Base-by-base conservation (phyloP, 768 basidiomycete species). In the Calvatia gigantea region DNA sequence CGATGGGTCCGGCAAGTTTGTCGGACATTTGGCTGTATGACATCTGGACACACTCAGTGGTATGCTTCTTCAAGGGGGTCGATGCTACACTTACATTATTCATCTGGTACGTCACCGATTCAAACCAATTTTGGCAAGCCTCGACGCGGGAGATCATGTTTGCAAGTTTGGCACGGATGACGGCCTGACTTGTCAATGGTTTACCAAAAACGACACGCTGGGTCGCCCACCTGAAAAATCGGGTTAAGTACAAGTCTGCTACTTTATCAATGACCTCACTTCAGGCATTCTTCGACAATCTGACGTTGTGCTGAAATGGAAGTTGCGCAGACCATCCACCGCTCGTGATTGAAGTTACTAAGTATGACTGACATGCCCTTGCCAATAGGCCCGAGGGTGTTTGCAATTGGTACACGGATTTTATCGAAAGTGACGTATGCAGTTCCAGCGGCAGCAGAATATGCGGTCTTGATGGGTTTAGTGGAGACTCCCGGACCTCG, bases 171-270 rank as follows among this genome's bases (percentile, higher is more conserved):
- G 87, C 74, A 15, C 95, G 83, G 60, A 98, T 89, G 62, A 97
- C 94, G 6, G 95, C 80, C 65, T 95, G 91, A 25, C 84, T 74
- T 52, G 80, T 80, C 52, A 94, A 75, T 17, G 90, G 89, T 67
- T 94, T 95, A 15, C 93, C 94, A 64, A 97, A 98, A 15, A 93
- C 93, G 50, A 87, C 78, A 38, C 95, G 86, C 63, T 97, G 92
- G 53, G 86, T 83, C 15, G 90, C 78, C 94, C 94, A 98, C 64
- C 89, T 92, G 57, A 47, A 51, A 11, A 33, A 41, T 17, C 1
- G 39, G n/a, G 57, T 39, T 9, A 60, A 33, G 4, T 11, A 17
- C 47, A 35, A 60, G 43, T 41, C 17, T 25, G 25, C 35, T 43
- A 2, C 27, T 49, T 58, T 43, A 41, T 33, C 14, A 48, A 14